Evolutionary conservation across 208 protist species (phyloP).

Genomic region (Blechomonas ayalai): DNA sequence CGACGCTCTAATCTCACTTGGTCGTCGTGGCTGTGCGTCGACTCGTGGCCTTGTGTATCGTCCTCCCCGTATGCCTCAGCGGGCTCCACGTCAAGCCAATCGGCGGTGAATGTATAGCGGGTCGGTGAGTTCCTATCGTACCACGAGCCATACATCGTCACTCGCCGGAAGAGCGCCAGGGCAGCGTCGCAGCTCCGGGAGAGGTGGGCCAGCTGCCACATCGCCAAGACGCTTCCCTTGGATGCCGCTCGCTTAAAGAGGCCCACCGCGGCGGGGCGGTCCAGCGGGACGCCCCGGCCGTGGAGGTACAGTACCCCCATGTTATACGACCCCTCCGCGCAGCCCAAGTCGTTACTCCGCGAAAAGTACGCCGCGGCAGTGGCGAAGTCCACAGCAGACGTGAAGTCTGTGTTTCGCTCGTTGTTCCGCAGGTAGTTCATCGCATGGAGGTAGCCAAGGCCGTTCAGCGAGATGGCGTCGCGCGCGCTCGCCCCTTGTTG

Average conservation of each 20-base stretch:
- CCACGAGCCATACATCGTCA: slow-evolving; percentile 36
- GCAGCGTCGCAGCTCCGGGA: slow-evolving; percentile 20
- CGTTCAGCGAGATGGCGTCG: slow-evolving; percentile 60
- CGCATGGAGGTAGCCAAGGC: slow-evolving; percentile 77
- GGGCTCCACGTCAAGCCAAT: neutral
- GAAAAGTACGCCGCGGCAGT: slow-evolving; percentile 47
- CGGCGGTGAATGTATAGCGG: slow-evolving; percentile 9
- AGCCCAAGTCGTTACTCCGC: slow-evolving; percentile 6
- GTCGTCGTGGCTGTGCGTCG: no score
- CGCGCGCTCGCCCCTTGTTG: slow-evolving; percentile 21
- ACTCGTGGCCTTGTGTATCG: no score
- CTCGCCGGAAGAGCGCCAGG: slow-evolving; percentile 26
- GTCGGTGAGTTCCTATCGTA: slow-evolving; percentile 9
- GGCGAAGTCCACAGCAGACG: slow-evolving; percentile 31
- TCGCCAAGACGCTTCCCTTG: slow-evolving; percentile 49
- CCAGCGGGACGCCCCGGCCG: slow-evolving; percentile 39
- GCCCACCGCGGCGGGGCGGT: slow-evolving; percentile 18
- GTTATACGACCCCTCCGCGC: slow-evolving; percentile 68
- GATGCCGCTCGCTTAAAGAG: slow-evolving; percentile 30
- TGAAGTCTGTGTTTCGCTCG: neutral
- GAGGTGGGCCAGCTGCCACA: slow-evolving; percentile 63
- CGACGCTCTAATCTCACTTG: no score
- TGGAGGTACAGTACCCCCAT: slow-evolving; percentile 61
- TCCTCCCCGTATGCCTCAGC: no score
- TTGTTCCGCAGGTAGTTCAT: slow-evolving; percentile 52